Evolutionary conservation across 805 yeast species (phyloP).

Genomic region (Candida railenensis): DNA sequence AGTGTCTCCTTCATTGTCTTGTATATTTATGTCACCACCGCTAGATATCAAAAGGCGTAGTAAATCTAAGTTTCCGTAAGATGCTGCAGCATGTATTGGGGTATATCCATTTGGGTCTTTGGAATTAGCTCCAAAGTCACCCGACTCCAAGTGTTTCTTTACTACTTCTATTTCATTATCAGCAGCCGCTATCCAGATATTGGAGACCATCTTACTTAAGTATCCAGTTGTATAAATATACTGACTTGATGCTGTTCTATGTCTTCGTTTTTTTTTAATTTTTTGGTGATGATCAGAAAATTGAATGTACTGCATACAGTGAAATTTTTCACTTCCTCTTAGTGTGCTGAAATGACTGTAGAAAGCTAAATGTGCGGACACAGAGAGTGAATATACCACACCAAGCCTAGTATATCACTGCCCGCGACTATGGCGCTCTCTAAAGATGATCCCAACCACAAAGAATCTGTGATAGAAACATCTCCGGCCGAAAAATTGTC

Average conservation of each 20-base stretch:
- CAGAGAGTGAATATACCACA: too few relatives aligned
- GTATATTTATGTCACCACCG: slow-evolving; percentile 81
- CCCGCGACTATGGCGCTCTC: slow-evolving; percentile 5
- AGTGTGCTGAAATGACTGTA: not conserved
- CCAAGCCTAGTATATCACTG: not conserved
- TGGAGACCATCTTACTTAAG: slow-evolving; percentile 40
- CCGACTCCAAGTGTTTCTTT: slow-evolving; percentile 49
- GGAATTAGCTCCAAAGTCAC: slow-evolving; percentile 59
- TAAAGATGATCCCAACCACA: slow-evolving; percentile 3
- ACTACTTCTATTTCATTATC: slow-evolving; percentile 71
- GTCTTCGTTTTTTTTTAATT: not conserved
- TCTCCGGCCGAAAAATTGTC: slow-evolving; percentile 29
- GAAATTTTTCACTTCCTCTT: not conserved
- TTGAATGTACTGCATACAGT: not conserved
- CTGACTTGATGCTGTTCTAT: not conserved
- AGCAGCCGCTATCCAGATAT: slow-evolving; percentile 95
- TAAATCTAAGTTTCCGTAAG: slow-evolving; percentile 79
- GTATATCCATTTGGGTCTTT: slow-evolving; percentile 95
- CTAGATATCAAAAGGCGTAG: slow-evolving; percentile 51
- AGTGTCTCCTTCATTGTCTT: slow-evolving; percentile 90
- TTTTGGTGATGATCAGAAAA: not conserved
- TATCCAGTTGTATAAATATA: too few relatives aligned
- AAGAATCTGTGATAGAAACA: slow-evolving; percentile 10
- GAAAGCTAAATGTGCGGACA: not conserved
- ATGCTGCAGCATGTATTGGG: slow-evolving; percentile 95